phyloP scores from a whole-genome alignment of 176 grass and related monocot genomes.

The Eleusine indica region DNA sequence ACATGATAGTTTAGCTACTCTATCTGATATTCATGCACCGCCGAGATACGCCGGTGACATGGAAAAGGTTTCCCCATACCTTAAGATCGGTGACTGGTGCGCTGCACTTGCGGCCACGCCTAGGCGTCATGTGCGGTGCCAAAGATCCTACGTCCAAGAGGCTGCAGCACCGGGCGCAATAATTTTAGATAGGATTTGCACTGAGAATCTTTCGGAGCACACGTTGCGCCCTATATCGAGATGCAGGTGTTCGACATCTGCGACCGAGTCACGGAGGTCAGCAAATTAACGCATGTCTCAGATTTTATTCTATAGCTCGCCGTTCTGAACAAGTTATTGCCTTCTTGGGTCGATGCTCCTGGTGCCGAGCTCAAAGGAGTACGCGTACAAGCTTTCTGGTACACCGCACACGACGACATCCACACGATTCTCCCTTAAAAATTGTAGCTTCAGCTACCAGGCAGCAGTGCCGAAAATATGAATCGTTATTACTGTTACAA shows the following conservation, averaged over 20 bases:
- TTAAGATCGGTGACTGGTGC: background rate
- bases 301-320: background rate
- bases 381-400: background rate
- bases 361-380: background rate
- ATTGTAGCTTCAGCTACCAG: background rate
- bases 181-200: conserved; percentile 28
- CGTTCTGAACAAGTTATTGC: background rate
- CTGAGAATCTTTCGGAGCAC: conserved; percentile 34
- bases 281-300: background rate
- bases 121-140: conserved; percentile 39
- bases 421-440: background rate
- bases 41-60: conserved; percentile 14
- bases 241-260: conserved; percentile 18
- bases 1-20: background rate
- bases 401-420: background rate
- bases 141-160: background rate
- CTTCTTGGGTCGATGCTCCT: conserved; percentile 2
- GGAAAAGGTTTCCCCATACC: background rate
- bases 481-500: too few relatives aligned
- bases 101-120: conserved; percentile 23
- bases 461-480: background rate
- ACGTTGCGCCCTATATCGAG: conserved; percentile 11
- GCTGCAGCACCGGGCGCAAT: background rate
- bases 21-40: background rate
- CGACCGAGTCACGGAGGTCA: background rate